Conservation (phyloP, 768 basidiomycete species). For the Podaxis sp. region DNA sequence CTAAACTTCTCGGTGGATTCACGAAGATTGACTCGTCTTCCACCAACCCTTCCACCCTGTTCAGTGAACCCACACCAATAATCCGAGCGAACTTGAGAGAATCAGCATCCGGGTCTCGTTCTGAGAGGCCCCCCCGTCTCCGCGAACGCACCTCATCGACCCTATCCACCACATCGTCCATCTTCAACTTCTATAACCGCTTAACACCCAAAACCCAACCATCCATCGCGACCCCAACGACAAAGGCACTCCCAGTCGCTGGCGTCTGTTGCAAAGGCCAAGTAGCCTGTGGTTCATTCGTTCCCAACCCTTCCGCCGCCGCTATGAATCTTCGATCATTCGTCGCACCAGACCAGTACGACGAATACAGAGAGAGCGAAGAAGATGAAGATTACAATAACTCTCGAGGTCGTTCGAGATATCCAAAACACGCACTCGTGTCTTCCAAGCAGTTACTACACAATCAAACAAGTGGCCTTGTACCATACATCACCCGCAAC, state of each 20-base stretch:
- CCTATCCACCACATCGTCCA: background rate
- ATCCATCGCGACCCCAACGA: background rate
- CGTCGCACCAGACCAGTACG: background rate
- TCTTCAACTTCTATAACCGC: background rate
- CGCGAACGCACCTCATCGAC: background rate
- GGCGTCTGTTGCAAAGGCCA: background rate
- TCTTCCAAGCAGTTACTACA: background rate
- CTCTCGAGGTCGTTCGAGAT: background rate
- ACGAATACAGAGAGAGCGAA: background rate
- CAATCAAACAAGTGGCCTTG: background rate
- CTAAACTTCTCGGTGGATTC: background rate
- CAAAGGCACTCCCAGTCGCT: background rate
- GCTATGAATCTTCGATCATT: background rate
- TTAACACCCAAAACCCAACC: background rate
- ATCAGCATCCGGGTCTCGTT: background rate
- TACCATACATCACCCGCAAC: background rate
- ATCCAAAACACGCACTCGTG: background rate
- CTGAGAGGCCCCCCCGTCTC: background rate
- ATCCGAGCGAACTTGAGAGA: background rate
- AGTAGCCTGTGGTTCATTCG: background rate
- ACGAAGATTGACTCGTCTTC: background rate
- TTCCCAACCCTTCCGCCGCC: background rate
- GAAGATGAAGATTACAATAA: background rate
- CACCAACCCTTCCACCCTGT: background rate
- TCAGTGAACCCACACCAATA: background rate